Percentiles rank a stretch among this genome's conserved stretches.
Evolutionary conservation across 2,329 filamentous ascomycete genomes (phyloP).

Genomic region (Aspergillus sp.): DNA sequence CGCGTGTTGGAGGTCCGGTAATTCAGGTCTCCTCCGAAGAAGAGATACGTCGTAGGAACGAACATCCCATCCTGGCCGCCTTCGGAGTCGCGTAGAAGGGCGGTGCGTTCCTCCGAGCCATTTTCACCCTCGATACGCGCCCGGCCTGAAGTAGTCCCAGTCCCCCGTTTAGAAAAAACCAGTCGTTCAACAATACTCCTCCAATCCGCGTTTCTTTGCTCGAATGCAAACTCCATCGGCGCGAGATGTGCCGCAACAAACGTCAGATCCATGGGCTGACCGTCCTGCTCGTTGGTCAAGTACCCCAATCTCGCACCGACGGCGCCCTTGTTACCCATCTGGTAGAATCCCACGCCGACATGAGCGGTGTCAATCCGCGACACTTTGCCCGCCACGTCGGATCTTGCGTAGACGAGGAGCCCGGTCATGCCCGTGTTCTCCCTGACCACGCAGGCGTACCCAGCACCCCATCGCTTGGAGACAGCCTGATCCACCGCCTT

Average conservation of each 20-base stretch:
- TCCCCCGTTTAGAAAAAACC: conserved; percentile 50
- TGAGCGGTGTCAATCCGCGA: conserved; percentile 64
- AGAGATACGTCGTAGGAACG: conserved; percentile 64
- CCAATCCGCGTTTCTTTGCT: conserved; percentile 80
- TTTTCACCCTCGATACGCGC: conserved; percentile 27
- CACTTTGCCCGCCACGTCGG: conserved; percentile 49
- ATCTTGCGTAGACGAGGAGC: conserved; percentile 71
- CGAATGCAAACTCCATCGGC: conserved; percentile 70
- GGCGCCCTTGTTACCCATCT: conserved; percentile 94
- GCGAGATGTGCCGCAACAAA: conserved; percentile 85
- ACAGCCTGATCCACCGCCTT: conserved; percentile 64
- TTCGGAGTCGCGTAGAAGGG: conserved; percentile 21
- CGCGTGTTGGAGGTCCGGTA: conserved; percentile 69
- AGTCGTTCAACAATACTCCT: conserved; percentile 68
- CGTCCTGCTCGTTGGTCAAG: conserved; percentile 24
- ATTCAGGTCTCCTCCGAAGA: conserved; percentile 87
- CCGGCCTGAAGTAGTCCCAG: too few relatives aligned
- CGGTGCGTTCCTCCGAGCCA: conserved; percentile 20
- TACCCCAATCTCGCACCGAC: conserved; percentile 67
- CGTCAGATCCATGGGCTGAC: conserved; percentile 57
- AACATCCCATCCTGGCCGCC: conserved; percentile 49
- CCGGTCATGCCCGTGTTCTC: conserved; percentile 83
- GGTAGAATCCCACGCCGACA: conserved; percentile 71
- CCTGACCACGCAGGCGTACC: conserved; percentile 61
- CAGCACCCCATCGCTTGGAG: conserved; percentile 34